Evolutionary conservation across 1,284 basidiomycete species (phyloP).

Genomic region (Papiliotrema nemorosa): DNA sequence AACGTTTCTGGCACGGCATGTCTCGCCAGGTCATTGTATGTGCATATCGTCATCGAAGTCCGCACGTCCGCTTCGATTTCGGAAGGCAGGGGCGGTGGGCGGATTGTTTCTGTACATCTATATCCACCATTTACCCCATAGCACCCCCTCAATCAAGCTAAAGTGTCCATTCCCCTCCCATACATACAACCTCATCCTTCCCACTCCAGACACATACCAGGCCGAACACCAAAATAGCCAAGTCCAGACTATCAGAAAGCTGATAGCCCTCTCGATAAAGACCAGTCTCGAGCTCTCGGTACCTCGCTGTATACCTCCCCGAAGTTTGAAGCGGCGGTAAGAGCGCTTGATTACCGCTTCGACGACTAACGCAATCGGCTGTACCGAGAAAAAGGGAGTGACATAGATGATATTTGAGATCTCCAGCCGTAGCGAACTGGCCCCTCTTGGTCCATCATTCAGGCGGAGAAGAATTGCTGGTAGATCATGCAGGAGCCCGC

Average conservation of each 20-base stretch:
- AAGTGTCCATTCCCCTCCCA: neutral
- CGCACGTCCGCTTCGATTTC: no score
- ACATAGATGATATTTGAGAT: constrained; percentile 17
- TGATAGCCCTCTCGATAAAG: constrained; percentile 26
- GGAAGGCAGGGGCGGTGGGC: no score
- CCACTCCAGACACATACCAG: constrained; percentile 34
- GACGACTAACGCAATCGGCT: constrained; percentile 34
- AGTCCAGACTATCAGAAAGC: constrained; percentile 38
- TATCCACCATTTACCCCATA: no score
- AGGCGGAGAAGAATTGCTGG: constrained; percentile 11
- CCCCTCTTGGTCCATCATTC: neutral
- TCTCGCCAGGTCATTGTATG: no score
- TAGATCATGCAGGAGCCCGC: constrained; percentile 37
- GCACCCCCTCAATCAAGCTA: no score
- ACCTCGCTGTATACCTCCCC: neutral
- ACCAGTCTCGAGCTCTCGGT: constrained; percentile 17
- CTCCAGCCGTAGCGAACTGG: neutral
- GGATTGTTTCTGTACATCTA: no score
- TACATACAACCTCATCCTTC: constrained; percentile 21
- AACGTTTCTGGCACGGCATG: no score
- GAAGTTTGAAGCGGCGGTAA: constrained; percentile 22
- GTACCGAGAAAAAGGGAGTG: constrained; percentile 39
- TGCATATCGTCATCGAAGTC: no score
- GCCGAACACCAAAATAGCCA: constrained; percentile 39
- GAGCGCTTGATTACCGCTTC: constrained; percentile 30